Evolutionary conservation across 1,284 basidiomycete species (phyloP), one percentile per base, ranked within the genome.

Genomic region (Sutorius eximius): DNA sequence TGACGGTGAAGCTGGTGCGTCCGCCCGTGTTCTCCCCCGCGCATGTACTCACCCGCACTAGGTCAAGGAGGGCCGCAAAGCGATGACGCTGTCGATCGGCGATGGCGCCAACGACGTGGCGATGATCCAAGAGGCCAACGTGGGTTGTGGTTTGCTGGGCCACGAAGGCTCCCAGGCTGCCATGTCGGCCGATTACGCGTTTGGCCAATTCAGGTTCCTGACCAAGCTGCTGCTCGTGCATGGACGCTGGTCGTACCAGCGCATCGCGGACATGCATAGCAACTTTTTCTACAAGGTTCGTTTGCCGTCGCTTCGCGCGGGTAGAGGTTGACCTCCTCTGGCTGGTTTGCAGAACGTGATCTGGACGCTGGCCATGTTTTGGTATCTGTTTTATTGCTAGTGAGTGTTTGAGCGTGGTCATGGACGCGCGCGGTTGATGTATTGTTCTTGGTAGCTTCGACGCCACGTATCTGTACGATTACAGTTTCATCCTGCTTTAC

Each of bases 51-150:
- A 70, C 16, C 3, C 36, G 34, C 33, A n/a, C 20, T 55, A 92
- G 88, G 90, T 98, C 70, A 98, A 98, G 68, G 94, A 98, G 60
- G 95, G 95, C 8, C 85, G 90, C 55, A 88, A 93, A 56, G 95
- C 95, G 0, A 98, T 98, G 94, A 97, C 95, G 4, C 74, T 98
- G 27, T 93, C 95, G 0, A 98, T 99, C 57, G 96, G 96, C 12
- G 96, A 99, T 65, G 96, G 96, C 52, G 93, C 93, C 15, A 96
- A 95, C 66, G 94, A 96, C 66, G 93, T 96, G 11, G 93, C 93
- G 5, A 96, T 96, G 93, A 99, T 99, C 61, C 96, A 99, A 71
- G 95, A 98, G 68, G 96, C 96, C 34, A 96, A 98, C 71, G 88
- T 97, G 61, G 96, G 96, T 6, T 94, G 95, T 65, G 96, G 96